phyloP scores from a whole-genome alignment of 2,329 filamentous ascomycete species.

The Zarea fungicola region DNA sequence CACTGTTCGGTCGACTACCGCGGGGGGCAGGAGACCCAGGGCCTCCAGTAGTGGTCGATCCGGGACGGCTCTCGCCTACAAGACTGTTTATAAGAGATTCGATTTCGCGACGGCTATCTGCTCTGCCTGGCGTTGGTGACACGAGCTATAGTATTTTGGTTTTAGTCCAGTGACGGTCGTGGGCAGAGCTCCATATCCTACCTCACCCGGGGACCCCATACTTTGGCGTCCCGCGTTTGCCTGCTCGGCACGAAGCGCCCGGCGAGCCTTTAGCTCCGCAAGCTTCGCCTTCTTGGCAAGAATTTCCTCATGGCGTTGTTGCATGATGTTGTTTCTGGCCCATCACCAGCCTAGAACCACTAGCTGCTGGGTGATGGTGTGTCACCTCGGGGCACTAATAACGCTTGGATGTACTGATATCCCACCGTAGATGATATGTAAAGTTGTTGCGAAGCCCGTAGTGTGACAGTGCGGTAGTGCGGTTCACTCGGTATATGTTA shows the following conservation, averaged over 20 bases:
- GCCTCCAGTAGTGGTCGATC: constrained; percentile 59
- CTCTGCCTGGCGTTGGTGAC: constrained; percentile 64
- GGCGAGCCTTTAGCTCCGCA: constrained; percentile 88
- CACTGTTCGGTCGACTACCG: constrained; percentile 78
- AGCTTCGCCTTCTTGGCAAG: constrained; percentile 95
- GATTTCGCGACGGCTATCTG: constrained; percentile 67
- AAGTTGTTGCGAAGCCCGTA: background rate
- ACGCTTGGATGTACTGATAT: background rate
- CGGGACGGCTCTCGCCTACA: constrained; percentile 70
- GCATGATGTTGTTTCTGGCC: constrained; percentile 41
- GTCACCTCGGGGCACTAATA: background rate
- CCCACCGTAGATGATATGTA: background rate
- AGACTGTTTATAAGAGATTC: constrained; percentile 81
- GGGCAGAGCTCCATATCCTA: constrained; percentile 35
- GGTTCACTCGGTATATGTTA: background rate
- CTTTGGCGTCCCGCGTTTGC: constrained; percentile 64
- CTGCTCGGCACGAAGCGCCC: constrained; percentile 76
- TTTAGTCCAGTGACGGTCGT: constrained; percentile 16
- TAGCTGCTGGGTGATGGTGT: background rate
- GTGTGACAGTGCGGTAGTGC: too few relatives aligned
- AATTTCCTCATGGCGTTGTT: constrained; percentile 91
- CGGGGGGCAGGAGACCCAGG: constrained; percentile 61
- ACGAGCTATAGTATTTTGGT: constrained; percentile 37
- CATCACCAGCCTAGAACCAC: constrained; percentile 4
- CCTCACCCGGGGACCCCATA: constrained; percentile 65